Percentiles rank a stretch among this genome's conserved stretches.
phyloP scores from a whole-genome alignment of 257 asterid genomes.

The Solanum chilense region DNA sequence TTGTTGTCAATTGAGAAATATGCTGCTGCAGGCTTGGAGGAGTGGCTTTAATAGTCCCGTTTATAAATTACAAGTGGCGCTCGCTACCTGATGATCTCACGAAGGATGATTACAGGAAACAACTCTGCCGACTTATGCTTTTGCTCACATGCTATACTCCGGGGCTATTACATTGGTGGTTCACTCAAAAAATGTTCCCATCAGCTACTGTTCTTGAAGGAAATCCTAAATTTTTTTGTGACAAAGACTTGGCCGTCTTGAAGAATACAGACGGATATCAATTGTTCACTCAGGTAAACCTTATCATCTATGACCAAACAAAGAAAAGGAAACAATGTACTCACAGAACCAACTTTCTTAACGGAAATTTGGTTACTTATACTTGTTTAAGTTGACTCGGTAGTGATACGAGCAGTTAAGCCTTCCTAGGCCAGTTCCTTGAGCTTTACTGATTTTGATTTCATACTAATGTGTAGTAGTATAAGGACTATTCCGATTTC shows the following conservation, averaged over 20 bases:
- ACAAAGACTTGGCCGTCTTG: conserved; percentile 60
- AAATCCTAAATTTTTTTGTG: conserved; percentile 57
- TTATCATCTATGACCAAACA: not conserved
- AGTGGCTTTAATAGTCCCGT: conserved; percentile 62
- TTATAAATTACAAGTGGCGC: conserved; percentile 72
- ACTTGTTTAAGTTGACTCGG: not conserved
- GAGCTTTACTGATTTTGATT: conserved; percentile 8
- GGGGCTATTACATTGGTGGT: conserved; percentile 71
- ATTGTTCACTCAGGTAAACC: conserved; percentile 53
- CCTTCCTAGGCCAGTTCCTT: not conserved
- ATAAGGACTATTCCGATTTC: not conserved
- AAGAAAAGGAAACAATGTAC: not conserved
- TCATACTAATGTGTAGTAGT: not conserved
- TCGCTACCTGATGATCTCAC: conserved; percentile 57
- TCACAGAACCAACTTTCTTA: not conserved
- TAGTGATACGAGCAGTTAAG: not conserved
- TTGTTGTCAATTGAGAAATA: not conserved
- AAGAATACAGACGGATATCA: conserved; percentile 77
- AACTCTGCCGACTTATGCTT: conserved; percentile 41
- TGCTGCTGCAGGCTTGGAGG: conserved; percentile 64
- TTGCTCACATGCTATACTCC: conserved; percentile 44
- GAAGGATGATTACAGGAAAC: conserved; percentile 60
- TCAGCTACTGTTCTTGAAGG: conserved; percentile 63
- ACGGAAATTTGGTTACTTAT: not conserved
- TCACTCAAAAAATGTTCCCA: conserved; percentile 77